Base-by-base conservation (phyloP, 2,329 filamentous ascomycete species). In the Colletotrichum abscissum region DNA sequence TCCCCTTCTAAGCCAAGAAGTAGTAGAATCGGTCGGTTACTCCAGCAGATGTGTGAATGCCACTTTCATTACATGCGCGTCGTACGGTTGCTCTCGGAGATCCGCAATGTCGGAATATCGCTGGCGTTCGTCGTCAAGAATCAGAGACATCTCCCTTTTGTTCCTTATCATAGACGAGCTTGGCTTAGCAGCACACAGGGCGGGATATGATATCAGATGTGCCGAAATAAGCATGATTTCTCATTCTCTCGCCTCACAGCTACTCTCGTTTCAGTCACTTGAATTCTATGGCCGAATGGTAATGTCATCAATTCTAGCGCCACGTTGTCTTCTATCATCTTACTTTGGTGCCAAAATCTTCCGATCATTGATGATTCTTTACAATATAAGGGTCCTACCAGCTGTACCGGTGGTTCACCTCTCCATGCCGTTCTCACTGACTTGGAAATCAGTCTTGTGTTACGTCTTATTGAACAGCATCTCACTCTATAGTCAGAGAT, bases 11-110 rank as follows among this genome's bases (percentile, higher is more conserved):
- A n/a, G 49, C 59, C 24, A 38, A 22, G 52, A 49, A 19, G 9
- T 28, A 22, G 28, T 30, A 28, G 42, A 33, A 33, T 9, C 30
- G 26, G 58, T 64, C 52, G 33, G 28, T 35, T 14, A 52, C 67
- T 64, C 52, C 19, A 54, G 67, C 52, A 35, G 35, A 64, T 38
- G 59, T 58, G 67, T 59, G 52, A 28, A 64, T 58, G 59, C 38
- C 59, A 58, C 35, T 35, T n/a, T 5, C 52, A 58, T 22, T 14
- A 19, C 11, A 49, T 28, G 5, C 46, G 52, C 26, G 26, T n/a
- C 24, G 5, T 8, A 22, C 22, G 24, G n/a, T 26, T 22, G 38
- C 28, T 52, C 52, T 35, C 52, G 11, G 16, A 28, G 35, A 8
- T n/a, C 67, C 67, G 60, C 22, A 16, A 38, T 52, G 59, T 57